These are phyloP conservation scores for Isabelozyma pseudorhagii DNA, from an alignment of 805 yeast species.

Conservation along the genomic window DNA sequence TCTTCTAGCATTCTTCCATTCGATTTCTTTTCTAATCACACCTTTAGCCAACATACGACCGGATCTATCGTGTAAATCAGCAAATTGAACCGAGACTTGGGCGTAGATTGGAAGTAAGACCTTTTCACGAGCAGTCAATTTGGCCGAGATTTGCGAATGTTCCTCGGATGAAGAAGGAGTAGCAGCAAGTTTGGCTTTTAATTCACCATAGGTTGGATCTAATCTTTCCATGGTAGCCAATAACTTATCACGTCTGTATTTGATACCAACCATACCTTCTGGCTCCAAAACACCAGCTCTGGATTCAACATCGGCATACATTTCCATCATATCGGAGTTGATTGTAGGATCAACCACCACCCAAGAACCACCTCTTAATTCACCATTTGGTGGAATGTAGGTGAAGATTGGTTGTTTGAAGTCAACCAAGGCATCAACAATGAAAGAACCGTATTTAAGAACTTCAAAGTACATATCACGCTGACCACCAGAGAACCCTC, in stretches of 20 bases:
- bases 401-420: constrained; percentile 96
- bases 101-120: constrained; percentile 80
- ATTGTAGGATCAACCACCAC: constrained; percentile 99
- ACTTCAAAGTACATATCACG: constrained; percentile 99
- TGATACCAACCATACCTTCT: constrained; percentile 98
- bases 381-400: constrained; percentile 97
- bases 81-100: constrained; percentile 93
- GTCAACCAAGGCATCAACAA: constrained; percentile 94
- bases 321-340: constrained; percentile 96
- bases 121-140: constrained; percentile 76
- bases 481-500: constrained; percentile 99
- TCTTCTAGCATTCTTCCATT: constrained; percentile 87
- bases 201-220: constrained; percentile 69
- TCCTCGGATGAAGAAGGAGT: constrained; percentile 57
- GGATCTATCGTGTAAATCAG: constrained; percentile 96
- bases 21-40: constrained; percentile 77
- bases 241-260: constrained; percentile 91
- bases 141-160: constrained; percentile 58
- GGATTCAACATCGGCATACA: constrained; percentile 95
- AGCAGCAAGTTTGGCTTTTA: constrained; percentile 59
- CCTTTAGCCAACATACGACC: constrained; percentile 98
- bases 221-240: constrained; percentile 88
- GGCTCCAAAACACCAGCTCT: constrained; percentile 99
- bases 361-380: constrained; percentile 99
- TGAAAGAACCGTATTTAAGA: constrained; percentile 92